These are phyloP conservation scores for Ascochyta clinopodiicola DNA, from an alignment of 2,329 filamentous ascomycete genomes.

Conservation along the genomic window DNA sequence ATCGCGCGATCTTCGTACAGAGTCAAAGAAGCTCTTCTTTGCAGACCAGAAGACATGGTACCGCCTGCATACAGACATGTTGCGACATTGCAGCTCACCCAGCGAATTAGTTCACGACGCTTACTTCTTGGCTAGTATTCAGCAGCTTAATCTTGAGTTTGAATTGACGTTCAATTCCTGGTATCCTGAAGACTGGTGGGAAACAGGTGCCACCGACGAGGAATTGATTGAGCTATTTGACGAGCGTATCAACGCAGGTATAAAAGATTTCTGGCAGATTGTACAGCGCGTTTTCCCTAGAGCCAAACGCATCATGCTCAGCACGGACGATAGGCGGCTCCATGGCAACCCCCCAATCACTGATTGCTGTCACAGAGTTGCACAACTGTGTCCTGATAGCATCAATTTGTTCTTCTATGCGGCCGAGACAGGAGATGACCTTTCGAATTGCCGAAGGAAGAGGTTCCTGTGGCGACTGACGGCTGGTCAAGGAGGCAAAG, in stretches of 20 bases:
- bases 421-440: neutral
- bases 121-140: neutral
- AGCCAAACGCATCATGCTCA: conserved; percentile 9
- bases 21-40: conserved; percentile 19
- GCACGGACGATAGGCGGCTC: neutral
- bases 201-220: neutral
- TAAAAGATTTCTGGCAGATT: conserved; percentile 11
- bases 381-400: conserved; percentile 6
- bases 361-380: neutral
- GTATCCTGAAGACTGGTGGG: neutral
- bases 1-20: conserved; percentile 2
- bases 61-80: neutral
- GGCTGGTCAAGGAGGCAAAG: neutral
- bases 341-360: neutral
- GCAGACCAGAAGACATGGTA: conserved; percentile 12
- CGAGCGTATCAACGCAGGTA: neutral
- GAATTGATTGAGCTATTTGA: neutral
- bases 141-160: neutral
- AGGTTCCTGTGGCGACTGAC: conserved; percentile 13
- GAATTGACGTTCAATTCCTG: neutral
- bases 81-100: neutral
- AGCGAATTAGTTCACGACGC: neutral
- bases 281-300: conserved; percentile 10
- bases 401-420: conserved; percentile 11
- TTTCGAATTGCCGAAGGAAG: neutral